phyloP scores from a whole-genome alignment of 352 stramenopile genomes.

The Phytopythium aichiense region DNA sequence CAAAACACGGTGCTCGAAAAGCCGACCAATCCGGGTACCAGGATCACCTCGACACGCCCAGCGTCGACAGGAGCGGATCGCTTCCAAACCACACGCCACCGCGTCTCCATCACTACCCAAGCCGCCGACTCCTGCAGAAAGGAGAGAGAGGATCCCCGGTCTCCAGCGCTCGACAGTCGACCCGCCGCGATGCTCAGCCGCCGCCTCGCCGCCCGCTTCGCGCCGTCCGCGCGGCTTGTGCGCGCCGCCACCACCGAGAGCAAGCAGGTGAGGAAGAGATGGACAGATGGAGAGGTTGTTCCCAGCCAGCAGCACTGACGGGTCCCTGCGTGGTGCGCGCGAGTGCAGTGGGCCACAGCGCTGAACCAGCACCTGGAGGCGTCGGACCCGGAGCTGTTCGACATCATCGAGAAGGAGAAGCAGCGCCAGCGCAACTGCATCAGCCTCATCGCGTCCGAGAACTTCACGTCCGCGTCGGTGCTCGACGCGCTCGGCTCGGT shows the following conservation, averaged over 20 bases:
- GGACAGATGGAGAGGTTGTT: too few relatives aligned
- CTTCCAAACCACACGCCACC: not conserved
- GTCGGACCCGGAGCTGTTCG: conserved; percentile 91
- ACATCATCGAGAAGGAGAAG: conserved; percentile 98
- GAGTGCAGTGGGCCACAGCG: conserved; percentile 44
- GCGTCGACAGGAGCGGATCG: not conserved
- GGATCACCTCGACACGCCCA: not conserved
- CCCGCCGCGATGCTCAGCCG: conserved; percentile 12
- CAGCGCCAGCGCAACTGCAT: conserved; percentile 96
- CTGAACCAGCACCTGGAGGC: conserved; percentile 89
- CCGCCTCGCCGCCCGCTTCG: conserved; percentile 12
- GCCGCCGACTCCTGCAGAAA: not conserved
- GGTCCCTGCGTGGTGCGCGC: too few relatives aligned
- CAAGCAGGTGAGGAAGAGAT: conserved; percentile 23
- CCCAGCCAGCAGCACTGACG: too few relatives aligned
- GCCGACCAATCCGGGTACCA: not conserved
- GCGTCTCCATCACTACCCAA: not conserved
- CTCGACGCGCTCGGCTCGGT: conserved; percentile 97
- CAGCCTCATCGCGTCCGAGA: conserved; percentile 99
- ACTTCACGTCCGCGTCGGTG: conserved; percentile 98
- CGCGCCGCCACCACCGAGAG: conserved; percentile 54
- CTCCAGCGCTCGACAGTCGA: not conserved
- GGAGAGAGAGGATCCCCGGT: not conserved
- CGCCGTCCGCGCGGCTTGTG: conserved; percentile 15
- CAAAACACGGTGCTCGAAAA: not conserved